Evolutionary conservation across 75 land plant species (phyloP).

Genomic region (Picea sitchensis): DNA sequence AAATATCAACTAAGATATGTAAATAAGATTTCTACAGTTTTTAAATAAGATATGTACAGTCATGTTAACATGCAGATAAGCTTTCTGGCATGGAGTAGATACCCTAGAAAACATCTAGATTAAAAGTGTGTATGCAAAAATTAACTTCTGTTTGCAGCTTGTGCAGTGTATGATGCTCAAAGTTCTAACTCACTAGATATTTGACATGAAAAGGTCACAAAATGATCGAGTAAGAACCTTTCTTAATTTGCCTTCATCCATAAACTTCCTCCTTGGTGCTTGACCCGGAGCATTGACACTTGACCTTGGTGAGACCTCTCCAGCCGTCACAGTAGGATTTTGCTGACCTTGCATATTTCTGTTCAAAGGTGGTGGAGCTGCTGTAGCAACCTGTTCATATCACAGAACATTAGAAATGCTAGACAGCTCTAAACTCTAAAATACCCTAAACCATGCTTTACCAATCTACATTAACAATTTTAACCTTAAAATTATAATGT

Average conservation of each 20-base stretch:
- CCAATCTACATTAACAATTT: no score
- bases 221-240: slow-evolving; percentile 48
- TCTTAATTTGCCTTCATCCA: slow-evolving; percentile 92
- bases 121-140: background rate
- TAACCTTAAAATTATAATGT: no score
- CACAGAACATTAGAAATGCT: background rate
- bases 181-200: background rate
- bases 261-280: slow-evolving; percentile 75
- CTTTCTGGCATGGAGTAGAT: background rate
- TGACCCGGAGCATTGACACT: slow-evolving; percentile 49
- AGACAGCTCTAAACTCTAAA: background rate
- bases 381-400: slow-evolving; percentile 1
- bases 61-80: background rate
- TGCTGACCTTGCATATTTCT: slow-evolving; percentile 44
- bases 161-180: background rate
- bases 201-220: background rate
- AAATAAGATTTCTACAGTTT: no score
- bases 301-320: slow-evolving; percentile 51
- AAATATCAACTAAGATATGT: background rate
- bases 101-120: background rate
- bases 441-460: background rate
- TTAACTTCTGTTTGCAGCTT: background rate
- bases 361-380: slow-evolving; percentile 70
- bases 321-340: slow-evolving; percentile 13
- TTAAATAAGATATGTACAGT: no score